Evolutionary conservation across 768 basidiomycete species (phyloP).

Genomic region (Boletus coccyginus): DNA sequence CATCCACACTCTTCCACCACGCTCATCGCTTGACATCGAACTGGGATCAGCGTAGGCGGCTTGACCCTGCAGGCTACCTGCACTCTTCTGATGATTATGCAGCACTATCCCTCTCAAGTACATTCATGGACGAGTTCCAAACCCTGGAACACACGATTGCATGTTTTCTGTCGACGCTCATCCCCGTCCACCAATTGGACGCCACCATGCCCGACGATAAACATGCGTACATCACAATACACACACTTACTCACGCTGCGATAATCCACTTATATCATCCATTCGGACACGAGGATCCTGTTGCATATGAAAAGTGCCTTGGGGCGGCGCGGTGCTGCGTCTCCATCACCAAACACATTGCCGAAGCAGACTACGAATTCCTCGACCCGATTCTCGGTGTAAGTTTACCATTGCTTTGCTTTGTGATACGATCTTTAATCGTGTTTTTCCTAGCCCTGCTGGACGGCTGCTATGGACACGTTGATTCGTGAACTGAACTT

Average conservation of each 20-base stretch:
- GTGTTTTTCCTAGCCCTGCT: conserved; percentile 52
- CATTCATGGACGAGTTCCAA: conserved; percentile 57
- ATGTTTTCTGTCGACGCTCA: conserved; percentile 60
- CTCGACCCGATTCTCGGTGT: conserved; percentile 80
- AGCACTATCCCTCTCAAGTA: conserved; percentile 45
- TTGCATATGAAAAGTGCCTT: conserved; percentile 65
- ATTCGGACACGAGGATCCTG: conserved; percentile 56
- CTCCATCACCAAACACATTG: conserved; percentile 58
- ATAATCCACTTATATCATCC: conserved; percentile 63
- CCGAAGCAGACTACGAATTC: conserved; percentile 63
- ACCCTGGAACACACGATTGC: conserved; percentile 61
- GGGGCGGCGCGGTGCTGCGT: conserved; percentile 60
- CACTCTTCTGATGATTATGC: conserved; percentile 22
- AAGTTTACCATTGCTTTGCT: conserved; percentile 27
- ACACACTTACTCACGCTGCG: conserved; percentile 66
- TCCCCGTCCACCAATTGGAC: conserved; percentile 64
- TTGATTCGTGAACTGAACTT: conserved; percentile 64
- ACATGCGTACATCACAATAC: conserved; percentile 54
- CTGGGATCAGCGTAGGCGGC: conserved; percentile 57
- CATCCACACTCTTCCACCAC: conserved; percentile 70
- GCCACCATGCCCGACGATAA: conserved; percentile 55
- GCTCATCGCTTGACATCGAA: conserved; percentile 58
- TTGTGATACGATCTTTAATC: conserved; percentile 5
- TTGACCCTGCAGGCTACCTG: conserved; percentile 13
- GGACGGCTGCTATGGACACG: conserved; percentile 67